Evolutionary conservation across 352 stramenopile species (phyloP), one percentile per base, ranked within the genome.

Genomic region (Globisporangium rhizosaccharum): DNA sequence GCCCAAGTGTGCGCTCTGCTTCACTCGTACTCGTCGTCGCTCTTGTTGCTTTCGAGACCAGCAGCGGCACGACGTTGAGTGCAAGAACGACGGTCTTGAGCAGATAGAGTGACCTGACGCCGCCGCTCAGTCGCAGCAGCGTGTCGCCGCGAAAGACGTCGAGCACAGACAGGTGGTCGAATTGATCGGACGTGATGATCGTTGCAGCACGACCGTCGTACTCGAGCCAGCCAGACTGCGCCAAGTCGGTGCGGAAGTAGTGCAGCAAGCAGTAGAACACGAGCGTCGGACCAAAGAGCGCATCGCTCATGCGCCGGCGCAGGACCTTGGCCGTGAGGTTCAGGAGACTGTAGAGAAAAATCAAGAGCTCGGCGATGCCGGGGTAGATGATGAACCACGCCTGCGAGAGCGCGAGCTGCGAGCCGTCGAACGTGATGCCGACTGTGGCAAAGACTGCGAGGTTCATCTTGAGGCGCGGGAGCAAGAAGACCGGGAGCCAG

Each of bases 331-430:
- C 65, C 6, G 69, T 17, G 18, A 79, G 61, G 56, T 87, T 83
- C 51, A 80, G 57, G 46, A 82, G 28, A 18, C 71, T 79, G 68
- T 70, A 84, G 47, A 67, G 71, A 4, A 84, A 54, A 1, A 83
- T 59, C 7, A 70, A 51, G 10, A 72, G 57, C 61, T 83, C 76
- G 14, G 49, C 55, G 26, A 85, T 65, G 2, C 61, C 59, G 0
- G 70, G 72, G 48, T 83, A 87, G 15, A 85, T 68, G n/a, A 71
- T 63, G 51, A 75, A 82, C 68, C 72, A 82, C 5, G 67, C 64
- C 37, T 83, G 70, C 10, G 66, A 70, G 14, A 87, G 62, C 25
- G 57, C 66, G 12, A 48, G 55, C 44, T 85, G 72, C 17, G 80
- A 64, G 8, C 75, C 77, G 39, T 87, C 71, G 44, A 83, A 85